Conservation (phyloP, 2,329 filamentous ascomycete species). For the Verticillium alfalfae region DNA sequence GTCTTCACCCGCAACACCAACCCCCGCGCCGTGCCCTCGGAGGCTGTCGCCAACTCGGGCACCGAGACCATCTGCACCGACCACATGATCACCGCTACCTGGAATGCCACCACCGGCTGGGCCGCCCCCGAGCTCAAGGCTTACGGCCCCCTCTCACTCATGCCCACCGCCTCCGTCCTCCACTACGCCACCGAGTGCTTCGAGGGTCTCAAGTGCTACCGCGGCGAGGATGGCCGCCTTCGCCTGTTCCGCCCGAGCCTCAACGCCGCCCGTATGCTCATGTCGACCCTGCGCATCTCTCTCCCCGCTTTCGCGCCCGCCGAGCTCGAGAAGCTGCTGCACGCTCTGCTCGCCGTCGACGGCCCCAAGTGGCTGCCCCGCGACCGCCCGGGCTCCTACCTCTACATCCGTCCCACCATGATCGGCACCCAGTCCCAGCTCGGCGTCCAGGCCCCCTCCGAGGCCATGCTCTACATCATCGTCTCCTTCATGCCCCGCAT, state of each 20-base stretch:
- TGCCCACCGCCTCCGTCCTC: slow-evolving; percentile 74
- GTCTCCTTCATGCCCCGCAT: slow-evolving; percentile 56
- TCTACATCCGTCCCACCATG: slow-evolving; percentile 83
- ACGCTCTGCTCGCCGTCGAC: slow-evolving; percentile 66
- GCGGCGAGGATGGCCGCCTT: slow-evolving; percentile 68
- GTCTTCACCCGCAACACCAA: slow-evolving; percentile 52
- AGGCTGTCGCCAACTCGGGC: slow-evolving; percentile 39
- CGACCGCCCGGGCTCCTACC: slow-evolving; percentile 60
- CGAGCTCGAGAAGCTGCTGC: slow-evolving; percentile 70
- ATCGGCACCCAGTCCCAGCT: slow-evolving; percentile 79
- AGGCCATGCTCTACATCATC: slow-evolving; percentile 88
- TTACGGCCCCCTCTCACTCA: slow-evolving; percentile 71
- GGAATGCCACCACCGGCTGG: slow-evolving; percentile 66
- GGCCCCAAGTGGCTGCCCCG: slow-evolving; percentile 74
- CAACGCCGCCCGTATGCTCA: slow-evolving; percentile 62
- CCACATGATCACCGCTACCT: slow-evolving; percentile 78
- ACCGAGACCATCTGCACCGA: slow-evolving; percentile 63
- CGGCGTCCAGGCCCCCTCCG: slow-evolving; percentile 71
- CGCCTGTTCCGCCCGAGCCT: slow-evolving; percentile 72
- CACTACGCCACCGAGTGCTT: slow-evolving; percentile 93
- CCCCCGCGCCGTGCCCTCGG: slow-evolving; percentile 47
- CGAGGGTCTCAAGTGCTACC: slow-evolving; percentile 78
- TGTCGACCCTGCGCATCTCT: slow-evolving; percentile 60
- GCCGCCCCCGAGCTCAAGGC: slow-evolving; percentile 66
- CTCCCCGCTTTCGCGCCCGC: slow-evolving; percentile 67